Percentiles rank a stretch among this genome's conserved stretches.
These are phyloP conservation scores for Exutisphaerella laricina DNA, from an alignment of 2,329 filamentous ascomycete genomes.

Conservation along the genomic window DNA sequence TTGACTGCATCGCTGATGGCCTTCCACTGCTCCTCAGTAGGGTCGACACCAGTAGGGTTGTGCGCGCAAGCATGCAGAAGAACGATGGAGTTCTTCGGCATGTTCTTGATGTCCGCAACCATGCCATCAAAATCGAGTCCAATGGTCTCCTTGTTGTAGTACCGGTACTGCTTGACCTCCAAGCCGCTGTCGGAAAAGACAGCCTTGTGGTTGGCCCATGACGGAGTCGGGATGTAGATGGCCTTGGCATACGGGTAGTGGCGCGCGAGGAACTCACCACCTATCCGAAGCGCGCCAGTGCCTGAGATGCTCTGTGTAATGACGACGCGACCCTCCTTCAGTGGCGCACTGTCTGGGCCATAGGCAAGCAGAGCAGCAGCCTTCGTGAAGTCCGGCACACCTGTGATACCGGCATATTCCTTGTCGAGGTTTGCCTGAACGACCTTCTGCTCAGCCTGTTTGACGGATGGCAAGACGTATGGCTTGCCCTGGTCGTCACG, in stretches of 20 bases:
- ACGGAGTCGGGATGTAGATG: conserved; percentile 93
- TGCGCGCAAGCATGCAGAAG: conserved; percentile 95
- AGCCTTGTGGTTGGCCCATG: conserved; percentile 97
- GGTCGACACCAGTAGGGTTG: conserved; percentile 96
- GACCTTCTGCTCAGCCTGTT: conserved; percentile 80
- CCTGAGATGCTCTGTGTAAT: conserved; percentile 98
- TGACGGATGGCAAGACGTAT: conserved; percentile 92
- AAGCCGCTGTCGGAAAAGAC: conserved; percentile 93
- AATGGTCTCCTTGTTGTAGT: conserved; percentile 99
- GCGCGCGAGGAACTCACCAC: conserved; percentile 84
- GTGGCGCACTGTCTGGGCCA: conserved; percentile 68
- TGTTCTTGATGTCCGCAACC: conserved; percentile 81
- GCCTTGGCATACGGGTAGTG: conserved; percentile 89
- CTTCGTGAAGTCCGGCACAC: conserved; percentile 88
- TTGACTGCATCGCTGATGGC: conserved; percentile 83
- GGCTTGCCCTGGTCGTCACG: conserved; percentile 97
- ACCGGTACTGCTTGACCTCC: conserved; percentile 89
- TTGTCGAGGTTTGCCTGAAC: conserved; percentile 77
- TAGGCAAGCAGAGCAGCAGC: conserved; percentile 89
- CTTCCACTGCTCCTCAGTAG: conserved; percentile 85
- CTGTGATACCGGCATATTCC: conserved; percentile 97
- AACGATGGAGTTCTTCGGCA: conserved; percentile 81
- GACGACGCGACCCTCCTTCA: conserved; percentile 70
- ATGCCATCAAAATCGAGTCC: conserved; percentile 95
- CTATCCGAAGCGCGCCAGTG: conserved; percentile 91